phyloP scores from a whole-genome alignment of 2,329 filamentous ascomycete species.

The Chaetothyriales sp. region DNA sequence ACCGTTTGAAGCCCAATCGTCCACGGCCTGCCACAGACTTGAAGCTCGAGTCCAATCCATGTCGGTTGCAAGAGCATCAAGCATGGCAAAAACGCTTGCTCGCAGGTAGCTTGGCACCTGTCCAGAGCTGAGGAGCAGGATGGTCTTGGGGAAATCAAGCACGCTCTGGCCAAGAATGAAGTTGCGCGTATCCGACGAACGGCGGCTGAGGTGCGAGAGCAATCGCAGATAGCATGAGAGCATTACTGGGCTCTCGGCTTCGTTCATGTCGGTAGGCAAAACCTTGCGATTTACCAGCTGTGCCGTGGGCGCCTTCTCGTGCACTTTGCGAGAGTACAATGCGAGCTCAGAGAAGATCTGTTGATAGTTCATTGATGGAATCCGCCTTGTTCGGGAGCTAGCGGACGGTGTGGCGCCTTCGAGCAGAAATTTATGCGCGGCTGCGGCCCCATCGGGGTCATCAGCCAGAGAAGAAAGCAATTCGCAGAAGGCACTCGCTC shows the following conservation, averaged over 20 bases:
- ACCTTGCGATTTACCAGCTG: constrained; percentile 50
- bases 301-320: constrained; percentile 51
- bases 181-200: constrained; percentile 57
- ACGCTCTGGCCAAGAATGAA: constrained; percentile 58
- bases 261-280: constrained; percentile 57
- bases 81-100: constrained; percentile 68
- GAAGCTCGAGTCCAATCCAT: constrained; percentile 48
- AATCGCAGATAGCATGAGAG: constrained; percentile 85
- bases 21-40: constrained; percentile 50
- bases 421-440: constrained; percentile 76
- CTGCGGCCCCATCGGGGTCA: constrained; percentile 66
- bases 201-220: constrained; percentile 64
- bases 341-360: constrained; percentile 86
- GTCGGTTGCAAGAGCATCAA: constrained; percentile 61
- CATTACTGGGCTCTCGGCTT: constrained; percentile 93
- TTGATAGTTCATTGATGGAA: constrained; percentile 76
- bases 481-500: constrained; percentile 91
- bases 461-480: constrained; percentile 82
- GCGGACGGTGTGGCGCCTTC: constrained; percentile 52
- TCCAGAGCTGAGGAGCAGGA: constrained; percentile 68
- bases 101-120: constrained; percentile 63
- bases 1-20: constrained; percentile 16
- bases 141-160: constrained; percentile 56
- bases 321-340: constrained; percentile 67
- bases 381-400: constrained; percentile 65